phyloP scores from a whole-genome alignment of 2,329 filamentous ascomycete genomes.

The Aureobasidium uvarum region DNA sequence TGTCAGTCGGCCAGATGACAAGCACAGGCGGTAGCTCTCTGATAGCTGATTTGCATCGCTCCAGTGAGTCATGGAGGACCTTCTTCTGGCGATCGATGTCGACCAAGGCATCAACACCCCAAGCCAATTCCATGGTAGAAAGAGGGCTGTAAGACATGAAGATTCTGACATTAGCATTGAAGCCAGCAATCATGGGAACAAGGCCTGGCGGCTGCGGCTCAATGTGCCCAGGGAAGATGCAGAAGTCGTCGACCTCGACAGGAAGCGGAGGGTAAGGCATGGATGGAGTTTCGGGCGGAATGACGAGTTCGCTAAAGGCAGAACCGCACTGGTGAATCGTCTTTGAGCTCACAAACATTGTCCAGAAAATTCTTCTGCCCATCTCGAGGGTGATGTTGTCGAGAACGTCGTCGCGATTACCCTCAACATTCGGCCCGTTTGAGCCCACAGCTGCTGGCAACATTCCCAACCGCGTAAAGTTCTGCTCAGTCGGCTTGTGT shows the following conservation, averaged over 20 bases:
- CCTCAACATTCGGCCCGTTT: constrained; percentile 40
- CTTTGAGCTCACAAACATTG: constrained; percentile 70
- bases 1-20: constrained; percentile 51
- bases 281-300: constrained; percentile 71
- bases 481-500: constrained; percentile 54
- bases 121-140: constrained; percentile 76
- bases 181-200: constrained; percentile 71
- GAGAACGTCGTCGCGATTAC: constrained; percentile 40
- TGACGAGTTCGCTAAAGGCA: constrained; percentile 67
- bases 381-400: constrained; percentile 55
- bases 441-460: constrained; percentile 41
- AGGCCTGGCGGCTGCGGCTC: constrained; percentile 65
- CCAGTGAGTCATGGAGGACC: constrained; percentile 68
- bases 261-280: constrained; percentile 78
- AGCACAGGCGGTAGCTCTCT: constrained; percentile 68
- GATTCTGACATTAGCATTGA: constrained; percentile 74
- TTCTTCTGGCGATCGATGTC: constrained; percentile 74
- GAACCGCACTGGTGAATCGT: constrained; percentile 73
- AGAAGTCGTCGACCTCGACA: constrained; percentile 79
- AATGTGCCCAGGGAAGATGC: constrained; percentile 69
- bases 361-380: constrained; percentile 71
- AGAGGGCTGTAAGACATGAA: constrained; percentile 78
- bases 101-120: constrained; percentile 72
- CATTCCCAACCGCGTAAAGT: constrained; percentile 41
- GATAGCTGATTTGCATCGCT: constrained; percentile 66